These are phyloP conservation scores for Aspergillus costaricaensis DNA, from an alignment of 2,329 filamentous ascomycete genomes.

Conservation along the genomic window DNA sequence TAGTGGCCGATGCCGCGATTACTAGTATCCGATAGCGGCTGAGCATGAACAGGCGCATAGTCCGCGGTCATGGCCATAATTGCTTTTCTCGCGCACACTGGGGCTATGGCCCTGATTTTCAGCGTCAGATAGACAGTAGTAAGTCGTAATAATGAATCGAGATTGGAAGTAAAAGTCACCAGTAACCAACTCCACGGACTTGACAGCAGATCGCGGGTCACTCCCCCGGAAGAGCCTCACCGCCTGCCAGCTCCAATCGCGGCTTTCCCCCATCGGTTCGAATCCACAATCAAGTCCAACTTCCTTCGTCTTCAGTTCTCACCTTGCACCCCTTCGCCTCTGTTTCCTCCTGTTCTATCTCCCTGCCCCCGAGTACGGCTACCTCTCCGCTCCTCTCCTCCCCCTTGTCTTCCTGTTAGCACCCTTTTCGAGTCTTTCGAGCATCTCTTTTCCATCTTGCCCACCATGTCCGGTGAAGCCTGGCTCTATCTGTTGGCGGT, in stretches of 20 bases:
- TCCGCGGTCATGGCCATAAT: not conserved
- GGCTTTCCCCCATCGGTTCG: constrained; percentile 18
- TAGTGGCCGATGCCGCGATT: not conserved
- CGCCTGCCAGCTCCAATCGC: constrained; percentile 17
- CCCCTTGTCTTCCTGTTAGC: constrained; percentile 9
- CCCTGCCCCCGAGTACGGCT: constrained; percentile 5
- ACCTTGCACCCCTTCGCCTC: constrained; percentile 15
- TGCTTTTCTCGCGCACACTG: not conserved
- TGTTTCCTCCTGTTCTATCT: constrained; percentile 23
- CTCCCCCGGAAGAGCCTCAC: constrained; percentile 12
- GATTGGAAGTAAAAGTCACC: not conserved
- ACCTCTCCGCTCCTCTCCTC: constrained; percentile 20
- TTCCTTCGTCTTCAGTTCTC: not conserved
- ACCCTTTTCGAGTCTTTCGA: constrained; percentile 10
- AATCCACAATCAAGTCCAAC: constrained; percentile 12
- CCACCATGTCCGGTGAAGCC: constrained; percentile 91
- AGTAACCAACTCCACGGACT: not conserved
- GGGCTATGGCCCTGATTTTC: not conserved
- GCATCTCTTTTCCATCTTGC: constrained; percentile 16
- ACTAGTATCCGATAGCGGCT: not conserved
- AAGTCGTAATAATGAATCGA: not conserved
- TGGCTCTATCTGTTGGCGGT: constrained; percentile 98
- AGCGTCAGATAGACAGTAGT: not conserved
- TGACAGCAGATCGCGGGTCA: not conserved
- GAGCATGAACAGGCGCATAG: not conserved